phyloP scores from a whole-genome alignment of 2,329 filamentous ascomycete genomes.

The Monosporascus sp. region DNA sequence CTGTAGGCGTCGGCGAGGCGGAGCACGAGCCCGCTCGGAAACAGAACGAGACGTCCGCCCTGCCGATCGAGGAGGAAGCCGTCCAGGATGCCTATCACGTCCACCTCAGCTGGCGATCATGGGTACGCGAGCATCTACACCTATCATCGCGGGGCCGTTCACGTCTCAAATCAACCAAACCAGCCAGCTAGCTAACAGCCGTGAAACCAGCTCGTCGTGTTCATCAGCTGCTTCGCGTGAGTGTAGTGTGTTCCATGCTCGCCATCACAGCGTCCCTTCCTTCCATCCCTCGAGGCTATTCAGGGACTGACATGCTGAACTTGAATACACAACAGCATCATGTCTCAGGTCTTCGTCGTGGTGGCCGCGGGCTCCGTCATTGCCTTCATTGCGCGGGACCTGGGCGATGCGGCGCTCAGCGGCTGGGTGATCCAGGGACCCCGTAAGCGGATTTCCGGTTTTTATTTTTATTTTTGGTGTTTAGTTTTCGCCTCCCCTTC shows the following conservation, averaged over 20 bases:
- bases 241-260: constrained; percentile 8
- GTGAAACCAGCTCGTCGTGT: constrained; percentile 26
- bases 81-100: constrained; percentile 33
- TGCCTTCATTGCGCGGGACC: constrained; percentile 48
- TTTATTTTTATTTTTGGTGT: too few relatives aligned
- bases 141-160: background rate
- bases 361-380: constrained; percentile 50
- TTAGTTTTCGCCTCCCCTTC: too few relatives aligned
- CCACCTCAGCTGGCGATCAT: constrained; percentile 49
- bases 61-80: constrained; percentile 27
- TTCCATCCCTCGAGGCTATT: background rate
- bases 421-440: constrained; percentile 48
- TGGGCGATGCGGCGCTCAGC: constrained; percentile 42
- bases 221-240: constrained; percentile 44
- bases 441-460: background rate
- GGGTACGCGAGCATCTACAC: constrained; percentile 27
- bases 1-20: background rate
- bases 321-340: constrained; percentile 29
- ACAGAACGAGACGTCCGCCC: constrained; percentile 1
- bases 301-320: background rate
- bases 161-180: background rate
- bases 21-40: background rate
- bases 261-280: background rate
- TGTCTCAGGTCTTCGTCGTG: constrained; percentile 51
- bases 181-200: background rate